Evolutionary conservation across 148 eudicot species (phyloP), one percentile per base, ranked within the genome.

Genomic region (Rhododendron williamsianum): DNA sequence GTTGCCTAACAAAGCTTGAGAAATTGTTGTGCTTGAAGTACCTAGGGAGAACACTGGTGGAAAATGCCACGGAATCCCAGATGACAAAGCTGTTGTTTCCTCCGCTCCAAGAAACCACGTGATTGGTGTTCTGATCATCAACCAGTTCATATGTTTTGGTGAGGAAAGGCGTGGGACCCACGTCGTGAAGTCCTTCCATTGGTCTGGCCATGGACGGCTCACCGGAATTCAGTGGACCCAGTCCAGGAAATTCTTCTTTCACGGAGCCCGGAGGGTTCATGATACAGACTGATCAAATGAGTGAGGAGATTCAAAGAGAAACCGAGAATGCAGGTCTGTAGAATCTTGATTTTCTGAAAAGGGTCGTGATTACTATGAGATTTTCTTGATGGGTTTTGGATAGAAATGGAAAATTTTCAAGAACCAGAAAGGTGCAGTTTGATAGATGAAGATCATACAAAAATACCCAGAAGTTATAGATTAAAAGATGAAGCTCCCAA

Each of bases 51-150:
- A 92, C 86, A 60, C 87, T 58, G 25, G 82, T 76, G 72, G 92
- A 85, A 80, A 92, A 92, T 13, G 77, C 78, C 74, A 87, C 90
- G 9, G 90, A 91, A 82, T 92, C 93, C 94, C 91, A 89, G 36
- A 92, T 91, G 85, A 91, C 78, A 87, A 92, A 92, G 76, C 94
- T 91, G 81, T 92, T 91, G 85, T 91, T 89, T 23, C 89, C 93
- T 85, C 78, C 71, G 82, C 90, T 90, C 94, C 94, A 92, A 80
- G 92, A 91, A 78, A 92, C 84, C 4, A 91, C 21, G 21, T 78
- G 67, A 78, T 90, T 82, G 25, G 91, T 89, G 25, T 56, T 81
- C 15, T 84, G 87, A 82, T 92, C 91, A 49, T 91, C 92, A 0
- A 91, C 93, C n/a, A 92, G 85, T 5, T 92, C 93, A 86, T 88